Base-by-base conservation (phyloP, 192 early-diverging fungal species). In the Dissophora globulifera region DNA sequence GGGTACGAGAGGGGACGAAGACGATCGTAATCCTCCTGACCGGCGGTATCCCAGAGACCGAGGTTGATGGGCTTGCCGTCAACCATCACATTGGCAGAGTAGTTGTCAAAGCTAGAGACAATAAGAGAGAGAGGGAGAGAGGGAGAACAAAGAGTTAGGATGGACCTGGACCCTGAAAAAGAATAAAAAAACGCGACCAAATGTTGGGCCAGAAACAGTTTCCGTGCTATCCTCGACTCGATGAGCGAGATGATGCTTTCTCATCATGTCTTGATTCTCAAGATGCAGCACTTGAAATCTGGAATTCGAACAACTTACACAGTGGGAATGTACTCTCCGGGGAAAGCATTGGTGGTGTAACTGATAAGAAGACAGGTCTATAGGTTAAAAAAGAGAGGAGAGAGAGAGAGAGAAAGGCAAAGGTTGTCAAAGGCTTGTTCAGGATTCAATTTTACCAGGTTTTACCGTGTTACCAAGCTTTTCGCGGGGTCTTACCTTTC, bases 331-430 rank as follows among this genome's bases (percentile, higher is more conserved):
- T 99, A 99, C 86, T 99, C 97, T 56, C 97, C 97, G 17, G 97
- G 97, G 84, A 99, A 99, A 30, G 97, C 97, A 86, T 99, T 99
- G 64, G 97, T 99, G 17, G 97, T 99, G 86, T 99, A 99, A 82
- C 88, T 90, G 82, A 99, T 99, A 58, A 99, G 82, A 40, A 97
- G 90, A 80, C 97, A 98, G 42, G 97, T 98, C 84, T 98, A 97
- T 68, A 38, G 20, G n/a, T 25, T 25, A 31, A 30, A 4, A 56
- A 15, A 27, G 22, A 32, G n/a, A n/a, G n/a, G n/a, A n/a, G n/a
- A n/a, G n/a, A n/a, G n/a, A n/a, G n/a, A n/a, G n/a, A n/a, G n/a
- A n/a, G n/a, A n/a, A n/a, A n/a, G n/a, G n/a, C n/a, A n/a, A n/a
- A n/a, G n/a, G n/a, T n/a, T n/a, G n/a, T n/a, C n/a, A n/a, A n/a